Evolutionary conservation across 495 filamentous ascomycete genomes (phyloP), one percentile per base, ranked within the genome.

Genomic region (Podospora bellae-mahoneyi): DNA sequence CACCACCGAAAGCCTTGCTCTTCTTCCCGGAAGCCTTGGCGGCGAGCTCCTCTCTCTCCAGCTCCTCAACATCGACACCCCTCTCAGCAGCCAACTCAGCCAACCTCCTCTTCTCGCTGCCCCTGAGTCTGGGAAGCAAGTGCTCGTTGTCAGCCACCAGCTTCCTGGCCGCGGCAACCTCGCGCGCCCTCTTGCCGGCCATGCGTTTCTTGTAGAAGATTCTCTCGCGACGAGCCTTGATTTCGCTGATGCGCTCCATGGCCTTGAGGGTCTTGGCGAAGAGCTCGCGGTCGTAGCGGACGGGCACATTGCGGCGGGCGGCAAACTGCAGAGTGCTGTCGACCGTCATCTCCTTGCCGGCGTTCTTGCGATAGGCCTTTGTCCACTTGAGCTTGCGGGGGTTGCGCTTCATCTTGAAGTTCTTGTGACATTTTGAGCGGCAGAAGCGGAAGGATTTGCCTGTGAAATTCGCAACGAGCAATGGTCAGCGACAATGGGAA

Each of bases 341-440:
- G 79, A 98, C 94, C 70, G 91, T 89, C 90, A 97, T 94, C 80
- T 97, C 92, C 79, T 93, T 93, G 76, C 91, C 91, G 68, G 85
- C 85, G 61, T 89, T 87, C 77, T 91, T 89, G 79, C 92, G 90
- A 76, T 88, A 88, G 67, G 87, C 84, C 84, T 93, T 93, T 62
- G 92, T 96, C 92, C 92, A 96, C 79, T 91, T 92, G 75, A 96
- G 84, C 80, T 91, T 89, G 69, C 85, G 82, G 60, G 86, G 86
- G 78, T 89, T 89, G 20, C 95, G 89, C 89, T 97, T 97, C 92
- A 96, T 97, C 83, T 97, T 97, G 88, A 97, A 97, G 84, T 96
- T 96, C 83, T 93, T 92, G 81, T 96, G 92, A 84, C 94, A 97
- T 85, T 97, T 97, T 68, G 84, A 88, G 57, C 92, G 85, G 84